Evolutionary conservation across 2,329 filamentous ascomycete species (phyloP), one percentile per base, ranked within the genome.

Genomic region (Xylaria arbuscula): DNA sequence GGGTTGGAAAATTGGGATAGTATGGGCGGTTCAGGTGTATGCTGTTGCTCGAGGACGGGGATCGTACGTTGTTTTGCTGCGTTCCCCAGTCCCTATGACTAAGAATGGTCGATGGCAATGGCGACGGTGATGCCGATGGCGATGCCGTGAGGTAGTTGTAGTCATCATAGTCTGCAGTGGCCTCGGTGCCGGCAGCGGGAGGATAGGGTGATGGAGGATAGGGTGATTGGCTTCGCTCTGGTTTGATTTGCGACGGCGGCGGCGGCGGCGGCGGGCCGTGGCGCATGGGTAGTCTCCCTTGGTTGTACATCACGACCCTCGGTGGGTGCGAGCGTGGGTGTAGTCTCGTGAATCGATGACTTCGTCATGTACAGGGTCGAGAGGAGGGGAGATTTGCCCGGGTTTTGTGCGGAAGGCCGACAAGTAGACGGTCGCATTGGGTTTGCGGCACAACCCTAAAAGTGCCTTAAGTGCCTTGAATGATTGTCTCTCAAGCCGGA

Each of bases 291-390:
- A 50, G 22, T 24, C 9, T 40, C 22, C 32, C 51, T 50, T 19
- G 38, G 40, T 60, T 36, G 50, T 56, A 40, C 67, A 65, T 70
- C 22, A 60, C 22, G 34, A 34, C 24, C 8, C n/a, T 38, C 8
- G 40, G 40, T n/a, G 28, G n/a, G 28, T 7, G 15, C 2, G 32
- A 36, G 19, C 10, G 13, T 19, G 24, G 4, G 45, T 32, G 7
- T n/a, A 45, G 45, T 47, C 6, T 59, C 3, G 17, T 32, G 38
- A 42, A 7, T 57, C 36, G 17, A 32, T 54, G 38, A 22, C 15
- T 8, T 2, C 24, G 24, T 24, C 36, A 48, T 47, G 13, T 38
- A 34, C 8, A 55, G 34, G 51, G 13, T 38, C 22, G 51, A n/a
- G 51, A 54, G 32, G 10, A 17, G 17, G 17, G 32, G 28, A 5